Evolutionary conservation across 139 green algal genomes (phyloP).

Genomic region (Prasinococcaceae sp.): DNA sequence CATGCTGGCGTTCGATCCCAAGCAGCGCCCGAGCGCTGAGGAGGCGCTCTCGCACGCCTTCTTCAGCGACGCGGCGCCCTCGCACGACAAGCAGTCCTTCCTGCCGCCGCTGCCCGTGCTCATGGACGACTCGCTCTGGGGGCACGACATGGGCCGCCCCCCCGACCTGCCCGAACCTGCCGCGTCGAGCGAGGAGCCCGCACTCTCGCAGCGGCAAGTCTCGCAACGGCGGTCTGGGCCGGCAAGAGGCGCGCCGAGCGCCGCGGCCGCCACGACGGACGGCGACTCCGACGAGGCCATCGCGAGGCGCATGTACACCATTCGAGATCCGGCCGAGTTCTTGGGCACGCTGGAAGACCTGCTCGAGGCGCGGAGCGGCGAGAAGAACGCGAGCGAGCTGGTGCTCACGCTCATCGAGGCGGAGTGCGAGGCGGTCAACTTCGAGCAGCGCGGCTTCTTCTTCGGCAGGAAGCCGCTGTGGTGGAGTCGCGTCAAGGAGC

Average conservation of each 20-base stretch:
- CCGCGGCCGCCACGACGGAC: background rate
- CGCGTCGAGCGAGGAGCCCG: background rate
- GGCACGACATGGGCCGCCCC: slow-evolving; percentile 1
- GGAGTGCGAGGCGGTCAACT: slow-evolving; percentile 32
- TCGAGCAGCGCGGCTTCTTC: slow-evolving; percentile 2
- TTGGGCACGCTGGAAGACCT: background rate
- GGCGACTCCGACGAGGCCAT: background rate
- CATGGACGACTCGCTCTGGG: background rate
- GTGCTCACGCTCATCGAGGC: slow-evolving; percentile 36
- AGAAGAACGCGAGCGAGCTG: slow-evolving; percentile 10
- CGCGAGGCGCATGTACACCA: background rate
- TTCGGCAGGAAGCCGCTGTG: slow-evolving; percentile 7
- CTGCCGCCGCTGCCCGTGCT: background rate
- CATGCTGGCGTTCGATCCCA: slow-evolving; percentile 76
- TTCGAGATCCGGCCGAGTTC: background rate
- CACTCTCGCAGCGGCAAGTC: no score
- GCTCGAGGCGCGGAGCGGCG: background rate
- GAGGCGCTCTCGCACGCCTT: slow-evolving; percentile 72
- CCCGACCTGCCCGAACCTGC: background rate
- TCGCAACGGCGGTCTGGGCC: no score
- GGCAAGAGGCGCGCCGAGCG: no score
- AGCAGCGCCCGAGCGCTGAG: slow-evolving; percentile 29
- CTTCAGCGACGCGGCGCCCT: slow-evolving; percentile 27
- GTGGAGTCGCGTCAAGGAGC: no score
- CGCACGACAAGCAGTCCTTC: background rate